Base-by-base conservation (phyloP, 192 early-diverging fungal species). In the Linnemannia schmuckeri region DNA sequence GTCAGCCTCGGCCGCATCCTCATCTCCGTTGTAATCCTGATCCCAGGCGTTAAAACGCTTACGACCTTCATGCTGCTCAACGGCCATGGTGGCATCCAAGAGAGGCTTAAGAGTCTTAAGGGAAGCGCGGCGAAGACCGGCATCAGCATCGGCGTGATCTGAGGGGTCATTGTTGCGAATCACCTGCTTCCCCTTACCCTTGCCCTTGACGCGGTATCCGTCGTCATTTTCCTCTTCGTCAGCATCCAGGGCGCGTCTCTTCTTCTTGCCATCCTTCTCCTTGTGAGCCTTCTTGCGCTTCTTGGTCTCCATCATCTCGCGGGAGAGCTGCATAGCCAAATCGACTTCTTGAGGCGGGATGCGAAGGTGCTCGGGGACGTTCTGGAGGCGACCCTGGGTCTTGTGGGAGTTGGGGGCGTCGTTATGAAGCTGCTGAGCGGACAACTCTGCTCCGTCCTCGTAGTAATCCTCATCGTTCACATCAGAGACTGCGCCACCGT, bases 241-340 rank as follows among this genome's bases (percentile, higher is more conserved):
- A 1, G 69, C 77, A 12, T 79, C 77, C 38, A 72, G 20, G 15
- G 30, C 38, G 30, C 33, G 70, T 24, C 72, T 35, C 4, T 75
- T 54, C 27, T 35, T 55, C 44, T 69, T 70, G 24, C 49, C 24
- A 12, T 61, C 63, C 46, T 82, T 52, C 38, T 82, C 75, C 63
- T 66, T 70, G 3, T 76, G 41, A 1, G 35, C 35, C 27, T 77
- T 77, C 57, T 41, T 41, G 2, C 68, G 63, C 38, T 71, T 70
- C 49, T 82, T 76, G 17, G 24, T 70, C 49, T 75, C 73, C 47
- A 87, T 81, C 79, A 87, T 87, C 46, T 87, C 85, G 20, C 76
- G 80, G 7, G 85, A 74, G 37, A 77, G 79, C 24, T 81, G 75
- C 55, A 87, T 73, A 1, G 80, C 85, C 61, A 87, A 37, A 13